Conservation (phyloP, 2,329 filamentous ascomycete species). For the Nemania sp. region DNA sequence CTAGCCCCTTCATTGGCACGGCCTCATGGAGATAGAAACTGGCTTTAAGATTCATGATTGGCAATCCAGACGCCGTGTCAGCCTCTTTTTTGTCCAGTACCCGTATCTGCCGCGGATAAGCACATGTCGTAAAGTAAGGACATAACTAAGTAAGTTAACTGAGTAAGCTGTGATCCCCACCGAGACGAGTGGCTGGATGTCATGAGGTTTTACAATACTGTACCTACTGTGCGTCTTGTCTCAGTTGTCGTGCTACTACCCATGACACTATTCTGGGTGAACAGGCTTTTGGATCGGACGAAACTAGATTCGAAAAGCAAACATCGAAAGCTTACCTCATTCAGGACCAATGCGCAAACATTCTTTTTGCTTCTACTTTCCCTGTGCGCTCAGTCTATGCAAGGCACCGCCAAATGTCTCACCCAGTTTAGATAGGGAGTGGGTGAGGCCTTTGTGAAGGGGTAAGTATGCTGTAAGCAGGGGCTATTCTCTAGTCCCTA, state of each 20-base stretch:
- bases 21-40: slow-evolving; percentile 3
- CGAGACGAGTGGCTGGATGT: slow-evolving; percentile 18
- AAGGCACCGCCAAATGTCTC: slow-evolving; percentile 10
- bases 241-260: background rate
- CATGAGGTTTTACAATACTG: background rate
- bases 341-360: background rate
- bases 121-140: slow-evolving; percentile 1
- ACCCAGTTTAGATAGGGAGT: background rate
- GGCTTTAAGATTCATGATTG: slow-evolving; percentile 21
- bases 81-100: slow-evolving; percentile 25
- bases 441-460: background rate
- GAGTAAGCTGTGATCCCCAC: slow-evolving; percentile 17
- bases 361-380: background rate
- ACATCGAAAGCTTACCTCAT: background rate
- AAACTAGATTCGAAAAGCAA: slow-evolving; percentile 2
- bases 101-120: slow-evolving; percentile 29
- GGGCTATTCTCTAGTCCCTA: slow-evolving; percentile 4
- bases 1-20: slow-evolving; percentile 17
- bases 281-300: background rate
- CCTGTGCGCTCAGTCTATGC: background rate
- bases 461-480: background rate
- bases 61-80: slow-evolving; percentile 32
- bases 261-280: slow-evolving; percentile 4
- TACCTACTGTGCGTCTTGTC: background rate
- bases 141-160: too few relatives aligned